Evolutionary conservation across 23 red algal genomes (phyloP), one percentile per base, ranked within the genome.

Genomic region (Gracilariopsis chorda): DNA sequence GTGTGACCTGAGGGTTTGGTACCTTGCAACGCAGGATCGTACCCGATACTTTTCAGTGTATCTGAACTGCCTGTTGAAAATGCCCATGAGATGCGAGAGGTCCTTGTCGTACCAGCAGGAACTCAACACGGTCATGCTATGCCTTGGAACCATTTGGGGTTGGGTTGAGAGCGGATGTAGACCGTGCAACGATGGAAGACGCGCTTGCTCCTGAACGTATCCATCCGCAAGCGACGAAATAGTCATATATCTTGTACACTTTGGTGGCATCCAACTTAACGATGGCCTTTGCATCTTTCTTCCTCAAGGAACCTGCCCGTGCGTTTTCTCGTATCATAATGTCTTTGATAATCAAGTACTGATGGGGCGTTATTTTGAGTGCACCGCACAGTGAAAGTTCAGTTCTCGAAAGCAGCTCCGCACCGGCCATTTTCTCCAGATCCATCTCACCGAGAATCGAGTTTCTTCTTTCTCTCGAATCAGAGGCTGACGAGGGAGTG

Each of bases 331-430:
- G 83, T 12, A 98, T 63, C 75, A 98, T 87, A 33, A 87, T 68
- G 40, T 98, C 93, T 77, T 98, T 96, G 4, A 89, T 53, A 37
- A 98, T 77, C 63, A 93, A 32, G 45, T 93, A 95, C 73, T 94
- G 93, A 71, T 93, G 93, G 51, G 90, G 92, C 14, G 88, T 95
- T 20, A 98, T 52, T 51, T 94, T 94, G 16, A 98, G 53, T 19
- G 83, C 52, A 7, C 77, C 65, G 83, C 93, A 95, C 20, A 98
- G 79, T 25, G 82, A 86, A 82, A 95, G 48, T 77, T 98, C 96
- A 25, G 28, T 37, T 1, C 63, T 52, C 1, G 93, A 95, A 23
- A 98, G 53, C 63, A 98, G 70, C 43, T 98, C 96, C 24, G 88
- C 90, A 17, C 96, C 96, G 33, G 90, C 72, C 90, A 94, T 94